These are phyloP conservation scores for Circinella minor DNA, from an alignment of 371 early-diverging fungal species.

Conservation along the genomic window DNA sequence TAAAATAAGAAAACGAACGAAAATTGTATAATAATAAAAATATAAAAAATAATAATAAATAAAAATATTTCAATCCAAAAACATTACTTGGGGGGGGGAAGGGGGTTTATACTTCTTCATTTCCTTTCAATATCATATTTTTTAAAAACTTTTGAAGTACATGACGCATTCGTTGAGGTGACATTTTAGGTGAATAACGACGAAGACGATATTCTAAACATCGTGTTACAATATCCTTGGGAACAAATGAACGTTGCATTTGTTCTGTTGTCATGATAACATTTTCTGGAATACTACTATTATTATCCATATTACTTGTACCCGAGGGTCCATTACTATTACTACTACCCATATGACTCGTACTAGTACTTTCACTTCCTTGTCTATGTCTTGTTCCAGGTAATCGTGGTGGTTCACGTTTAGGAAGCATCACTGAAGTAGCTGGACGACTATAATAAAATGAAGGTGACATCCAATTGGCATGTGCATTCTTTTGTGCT, in stretches of 20 bases:
- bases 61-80: no score
- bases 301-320: no score
- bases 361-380: slow-evolving; percentile 13
- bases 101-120: slow-evolving; percentile 28
- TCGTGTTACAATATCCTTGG: slow-evolving; percentile 48
- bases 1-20: no score
- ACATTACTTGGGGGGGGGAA: no score
- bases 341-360: no score
- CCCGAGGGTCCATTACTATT: no score
- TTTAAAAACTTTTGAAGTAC: slow-evolving; percentile 53
- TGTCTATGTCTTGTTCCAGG: slow-evolving; percentile 1
- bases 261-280: slow-evolving; percentile 15
- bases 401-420: slow-evolving; percentile 13
- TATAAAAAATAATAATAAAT: no score
- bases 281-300: slow-evolving; percentile 3
- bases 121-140: slow-evolving; percentile 52
- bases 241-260: slow-evolving; percentile 32
- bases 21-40: no score
- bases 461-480: slow-evolving; percentile 57
- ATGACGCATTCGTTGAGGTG: slow-evolving; percentile 52
- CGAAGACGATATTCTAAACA: slow-evolving; percentile 50
- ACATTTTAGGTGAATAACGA: slow-evolving; percentile 49
- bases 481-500: slow-evolving; percentile 48
- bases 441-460: slow-evolving; percentile 55
- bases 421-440: slow-evolving; percentile 42